Percentiles rank a stretch among this genome's conserved stretches.
Evolutionary conservation across 1,284 basidiomycete species (phyloP).

Genomic region (Agaricales sp.): DNA sequence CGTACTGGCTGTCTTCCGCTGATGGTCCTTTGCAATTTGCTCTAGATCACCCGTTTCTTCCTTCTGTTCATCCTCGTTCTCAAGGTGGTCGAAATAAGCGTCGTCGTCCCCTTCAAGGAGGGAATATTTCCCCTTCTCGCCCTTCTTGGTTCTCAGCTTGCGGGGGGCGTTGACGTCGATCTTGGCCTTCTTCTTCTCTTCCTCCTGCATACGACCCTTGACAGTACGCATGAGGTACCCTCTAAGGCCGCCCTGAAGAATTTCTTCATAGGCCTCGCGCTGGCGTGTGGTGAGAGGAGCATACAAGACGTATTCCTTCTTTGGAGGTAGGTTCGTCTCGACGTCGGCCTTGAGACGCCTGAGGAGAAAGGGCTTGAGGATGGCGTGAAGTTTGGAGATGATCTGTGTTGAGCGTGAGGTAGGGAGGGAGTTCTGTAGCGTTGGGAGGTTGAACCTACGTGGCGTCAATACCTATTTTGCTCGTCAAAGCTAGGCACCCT

Average conservation of each 20-base stretch:
- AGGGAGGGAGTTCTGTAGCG: slow-evolving; percentile 46
- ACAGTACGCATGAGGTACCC: slow-evolving; percentile 45
- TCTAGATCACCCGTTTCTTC: slow-evolving; percentile 14
- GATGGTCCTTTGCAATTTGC: slow-evolving; percentile 36
- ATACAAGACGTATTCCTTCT: slow-evolving; percentile 94
- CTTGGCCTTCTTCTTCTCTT: slow-evolving; percentile 11
- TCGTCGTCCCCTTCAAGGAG: slow-evolving; percentile 56
- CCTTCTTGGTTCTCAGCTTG: slow-evolving; percentile 21
- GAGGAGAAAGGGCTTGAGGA: slow-evolving; percentile 93
- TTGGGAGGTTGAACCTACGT: slow-evolving; percentile 63
- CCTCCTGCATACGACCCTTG: slow-evolving; percentile 19
- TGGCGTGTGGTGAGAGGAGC: slow-evolving; percentile 81
- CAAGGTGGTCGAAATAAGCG: slow-evolving; percentile 58
- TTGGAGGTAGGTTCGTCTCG: slow-evolving; percentile 73
- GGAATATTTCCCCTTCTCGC: slow-evolving; percentile 25
- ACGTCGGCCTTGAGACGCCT: slow-evolving; percentile 90
- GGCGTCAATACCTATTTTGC: not conserved
- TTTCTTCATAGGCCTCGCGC: slow-evolving; percentile 76
- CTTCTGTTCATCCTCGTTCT: slow-evolving; percentile 20
- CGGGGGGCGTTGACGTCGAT: slow-evolving; percentile 19
- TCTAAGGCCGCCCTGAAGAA: slow-evolving; percentile 59
- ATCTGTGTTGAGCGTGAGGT: slow-evolving; percentile 55
- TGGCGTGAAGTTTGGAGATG: slow-evolving; percentile 78
- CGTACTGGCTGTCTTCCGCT: slow-evolving; percentile 50
- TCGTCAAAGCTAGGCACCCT: slow-evolving; percentile 11